Evolutionary conservation across 1,284 basidiomycete genomes (phyloP).

Genomic region (Coniferiporia weirii): DNA sequence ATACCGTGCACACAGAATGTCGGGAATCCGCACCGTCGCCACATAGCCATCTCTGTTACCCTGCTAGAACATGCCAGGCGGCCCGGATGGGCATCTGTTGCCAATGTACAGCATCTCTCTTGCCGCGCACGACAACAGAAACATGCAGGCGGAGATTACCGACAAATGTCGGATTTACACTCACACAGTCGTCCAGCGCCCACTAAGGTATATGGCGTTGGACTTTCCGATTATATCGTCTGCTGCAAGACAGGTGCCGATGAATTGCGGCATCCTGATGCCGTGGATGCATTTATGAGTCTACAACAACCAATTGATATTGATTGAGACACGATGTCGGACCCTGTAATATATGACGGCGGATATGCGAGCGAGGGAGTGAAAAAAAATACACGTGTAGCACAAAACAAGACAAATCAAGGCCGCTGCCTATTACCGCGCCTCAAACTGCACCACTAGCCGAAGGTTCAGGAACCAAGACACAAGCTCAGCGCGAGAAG

Average conservation of each 20-base stretch:
- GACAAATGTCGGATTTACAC: neutral
- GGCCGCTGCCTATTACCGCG: conserved; percentile 26
- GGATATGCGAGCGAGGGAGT: neutral
- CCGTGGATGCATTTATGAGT: no score
- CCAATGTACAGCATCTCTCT: conserved; percentile 3
- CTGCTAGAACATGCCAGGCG: neutral
- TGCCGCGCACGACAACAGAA: neutral
- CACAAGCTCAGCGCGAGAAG: conserved; percentile 3
- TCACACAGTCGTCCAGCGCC: neutral
- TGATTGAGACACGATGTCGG: neutral
- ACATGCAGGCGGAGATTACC: neutral
- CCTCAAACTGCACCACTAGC: conserved; percentile 37
- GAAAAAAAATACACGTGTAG: neutral
- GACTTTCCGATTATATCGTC: no score
- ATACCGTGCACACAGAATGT: conserved; percentile 9
- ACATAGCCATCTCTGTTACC: conserved; percentile 1
- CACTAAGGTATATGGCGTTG: no score
- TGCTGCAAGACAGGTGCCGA: neutral
- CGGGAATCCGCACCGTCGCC: neutral
- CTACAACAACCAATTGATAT: conserved; percentile 1
- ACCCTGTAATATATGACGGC: neutral
- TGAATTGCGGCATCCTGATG: neutral
- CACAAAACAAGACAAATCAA: neutral
- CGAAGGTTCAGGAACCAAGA: neutral
- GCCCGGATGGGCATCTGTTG: neutral